Base-by-base conservation (phyloP, 2,329 filamentous ascomycete species). In the Lachnellula occidentalis region DNA sequence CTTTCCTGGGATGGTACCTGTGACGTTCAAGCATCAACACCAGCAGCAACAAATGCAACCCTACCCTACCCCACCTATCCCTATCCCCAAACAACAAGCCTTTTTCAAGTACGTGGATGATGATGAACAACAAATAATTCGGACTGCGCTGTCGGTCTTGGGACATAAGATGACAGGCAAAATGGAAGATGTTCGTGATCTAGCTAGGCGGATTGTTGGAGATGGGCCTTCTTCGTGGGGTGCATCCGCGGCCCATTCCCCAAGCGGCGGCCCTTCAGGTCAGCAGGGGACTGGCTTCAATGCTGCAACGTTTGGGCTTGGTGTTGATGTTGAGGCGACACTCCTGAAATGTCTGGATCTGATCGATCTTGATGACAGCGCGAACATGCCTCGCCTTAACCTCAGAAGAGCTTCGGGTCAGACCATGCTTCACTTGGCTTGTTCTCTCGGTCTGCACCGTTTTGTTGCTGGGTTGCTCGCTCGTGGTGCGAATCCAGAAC, bases 391-490 rank as follows among this genome's bases (percentile, higher is more conserved):
- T 14, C 80, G 79, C 24, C 81, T 88, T 58, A 88, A 94, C 66
- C 73, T 86, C 49, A 79, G 78, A 54, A 73, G 74, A 62, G 72
- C 80, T 1, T 88, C 83, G 12, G 89, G 89, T 0, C 88, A 92
- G 66, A 90, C 87, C 1, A 86, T 95, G 78, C 78, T 95, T 58
- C 89, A 94, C 65, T 76, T 92, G 58, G 88, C 88, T 2, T 88
- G 85, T 62, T 87, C 87, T 8, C 73, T 92, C 12, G 89, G 89
- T 5, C 80, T 90, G 61, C 81, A 85, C 59, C 81, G 87, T 46
- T 86, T 95, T 59, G 88, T 88, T 48, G 87, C 87, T 12, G 88
- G 85, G 31, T 77, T 95, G 24, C 74, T 95, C 19, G 87, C 85
- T 9, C 81, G 88, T 59, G 88, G 89, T n/a, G 89, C 88, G 19